Evolutionary conservation across 768 basidiomycete genomes (phyloP), one percentile per base, ranked within the genome.

Genomic region (Xerocomellus amylosporus): DNA sequence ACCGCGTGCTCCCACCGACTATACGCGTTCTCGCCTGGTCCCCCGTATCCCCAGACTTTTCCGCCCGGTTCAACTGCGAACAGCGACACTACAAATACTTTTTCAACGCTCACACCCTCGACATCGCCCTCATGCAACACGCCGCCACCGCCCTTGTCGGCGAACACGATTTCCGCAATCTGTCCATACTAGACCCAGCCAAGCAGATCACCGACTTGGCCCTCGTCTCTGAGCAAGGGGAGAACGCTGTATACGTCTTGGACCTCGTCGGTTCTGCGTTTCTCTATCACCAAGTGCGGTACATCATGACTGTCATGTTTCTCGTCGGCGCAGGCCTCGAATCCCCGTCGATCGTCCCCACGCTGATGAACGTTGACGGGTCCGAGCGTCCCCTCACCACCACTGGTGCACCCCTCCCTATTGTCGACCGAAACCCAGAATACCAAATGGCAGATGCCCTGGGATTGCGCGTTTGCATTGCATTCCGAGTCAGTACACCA

Each of bases 51-150:
- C 70, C 79, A 8, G 67, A 69, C 33, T 98, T 98, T 71, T 93
- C 94, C 20, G 88, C 95, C 8, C 86, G 97, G 5, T 94, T 88
- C 73, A 87, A 85, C 13, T 98, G 96, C 74, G 77, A 73, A 49
- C 85, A 82, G 63, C 79, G 97, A 36, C 96, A 99, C 69, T 98
- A 99, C 84, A 98, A 96, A 67, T 99, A 98, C 73, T 96, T 98
- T 71, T 98, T 99, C 77, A 80, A 84, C 33, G 71, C 83, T 0
- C 72, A 77, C 31, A 72, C 72, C 30, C 83, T 98, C 50, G 83
- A 95, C 71, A 67, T 95, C 28, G 64, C 73, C 2, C 78, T 75
- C 43, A 98, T 98, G 94, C 81, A 79, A 56, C 77, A 81, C 33
- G 95, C 84, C 1, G n/a, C n/a, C n/a, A n/a, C n/a, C n/a, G n/a